These are phyloP conservation scores for Taiwanofungus camphoratus DNA, from an alignment of 1,284 basidiomycete species.

Conservation along the genomic window DNA sequence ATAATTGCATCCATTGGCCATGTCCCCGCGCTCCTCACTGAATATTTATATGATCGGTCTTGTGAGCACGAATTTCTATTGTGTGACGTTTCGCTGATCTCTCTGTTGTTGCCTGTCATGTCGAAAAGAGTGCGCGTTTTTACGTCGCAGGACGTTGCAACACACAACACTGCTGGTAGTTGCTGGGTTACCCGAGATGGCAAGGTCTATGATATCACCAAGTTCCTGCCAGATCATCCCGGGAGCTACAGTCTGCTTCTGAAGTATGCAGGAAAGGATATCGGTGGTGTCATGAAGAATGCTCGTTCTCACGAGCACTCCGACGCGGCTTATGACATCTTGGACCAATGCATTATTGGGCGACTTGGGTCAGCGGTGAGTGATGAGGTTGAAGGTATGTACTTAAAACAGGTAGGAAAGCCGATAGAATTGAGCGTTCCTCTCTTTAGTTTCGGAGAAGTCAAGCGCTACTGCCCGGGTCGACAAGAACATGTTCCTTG, in stretches of 20 bases:
- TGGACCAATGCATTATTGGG: conserved; percentile 84
- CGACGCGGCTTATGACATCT: conserved; percentile 86
- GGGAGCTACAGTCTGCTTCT: conserved; percentile 83
- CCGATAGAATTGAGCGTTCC: neutral
- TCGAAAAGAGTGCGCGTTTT: conserved; percentile 68
- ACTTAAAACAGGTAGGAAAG: neutral
- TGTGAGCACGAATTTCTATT: too few relatives aligned
- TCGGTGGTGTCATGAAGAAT: conserved; percentile 83
- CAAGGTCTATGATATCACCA: conserved; percentile 78
- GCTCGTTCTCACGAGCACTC: conserved; percentile 89
- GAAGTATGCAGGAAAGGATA: conserved; percentile 79
- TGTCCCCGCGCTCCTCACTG: too few relatives aligned
- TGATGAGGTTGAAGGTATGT: conserved; percentile 73
- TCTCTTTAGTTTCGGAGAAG: conserved; percentile 74
- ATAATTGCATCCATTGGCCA: too few relatives aligned
- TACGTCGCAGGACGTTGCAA: conserved; percentile 62
- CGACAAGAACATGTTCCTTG: conserved; percentile 89
- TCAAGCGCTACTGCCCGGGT: conserved; percentile 78
- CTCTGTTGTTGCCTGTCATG: conserved; percentile 31
- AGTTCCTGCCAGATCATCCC: conserved; percentile 76
- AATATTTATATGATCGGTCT: too few relatives aligned
- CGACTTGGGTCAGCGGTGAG: conserved; percentile 70
- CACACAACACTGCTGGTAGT: conserved; percentile 48
- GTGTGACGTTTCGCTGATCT: conserved; percentile 12
- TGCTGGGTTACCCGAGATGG: conserved; percentile 74